Percentiles rank a stretch among this genome's conserved stretches.
Evolutionary conservation across 1,284 basidiomycete species (phyloP).

Genomic region (Mycosarcoma mackinlayi): DNA sequence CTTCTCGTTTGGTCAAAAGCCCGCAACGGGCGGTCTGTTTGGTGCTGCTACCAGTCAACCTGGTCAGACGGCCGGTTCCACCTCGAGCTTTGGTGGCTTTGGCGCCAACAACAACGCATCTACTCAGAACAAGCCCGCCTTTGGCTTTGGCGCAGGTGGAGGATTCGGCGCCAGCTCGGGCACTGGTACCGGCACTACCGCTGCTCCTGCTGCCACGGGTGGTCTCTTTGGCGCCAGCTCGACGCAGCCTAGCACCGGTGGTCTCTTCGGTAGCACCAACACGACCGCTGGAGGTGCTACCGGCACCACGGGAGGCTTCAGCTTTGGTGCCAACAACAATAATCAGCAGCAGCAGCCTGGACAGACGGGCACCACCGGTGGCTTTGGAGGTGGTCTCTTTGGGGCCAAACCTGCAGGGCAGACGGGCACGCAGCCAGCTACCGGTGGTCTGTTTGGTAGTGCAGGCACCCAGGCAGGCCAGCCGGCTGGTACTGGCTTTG

Average conservation of each 20-base stretch:
- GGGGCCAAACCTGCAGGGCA: constrained; percentile 61
- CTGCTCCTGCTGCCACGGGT: constrained; percentile 63
- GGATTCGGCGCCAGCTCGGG: constrained; percentile 47
- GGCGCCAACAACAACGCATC: constrained; percentile 46
- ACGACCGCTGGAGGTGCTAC: constrained; percentile 22
- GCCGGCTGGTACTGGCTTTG: constrained; percentile 50
- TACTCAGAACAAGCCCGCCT: constrained; percentile 60
- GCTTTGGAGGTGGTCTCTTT: constrained; percentile 62
- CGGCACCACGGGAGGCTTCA: constrained; percentile 46
- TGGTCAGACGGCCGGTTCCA: constrained; percentile 50
- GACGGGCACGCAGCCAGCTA: constrained; percentile 53
- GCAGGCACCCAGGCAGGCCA: constrained; percentile 58
- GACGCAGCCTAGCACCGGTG: constrained; percentile 46
- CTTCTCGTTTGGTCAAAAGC: constrained; percentile 55
- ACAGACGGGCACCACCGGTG: constrained; percentile 42
- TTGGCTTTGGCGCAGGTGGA: constrained; percentile 56
- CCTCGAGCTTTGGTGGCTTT: constrained; percentile 58
- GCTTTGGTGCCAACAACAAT: constrained; percentile 47
- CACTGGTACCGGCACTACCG: constrained; percentile 38
- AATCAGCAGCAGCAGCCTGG: constrained; percentile 42
- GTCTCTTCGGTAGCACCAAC: constrained; percentile 44
- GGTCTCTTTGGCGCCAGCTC: constrained; percentile 69
- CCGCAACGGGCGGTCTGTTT: constrained; percentile 72
- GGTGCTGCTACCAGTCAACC: constrained; percentile 65
- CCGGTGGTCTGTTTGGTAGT: constrained; percentile 68